Evolutionary conservation across 2,329 filamentous ascomycete genomes (phyloP), one percentile per base, ranked within the genome.

Genomic region (Verticillium isaacii): DNA sequence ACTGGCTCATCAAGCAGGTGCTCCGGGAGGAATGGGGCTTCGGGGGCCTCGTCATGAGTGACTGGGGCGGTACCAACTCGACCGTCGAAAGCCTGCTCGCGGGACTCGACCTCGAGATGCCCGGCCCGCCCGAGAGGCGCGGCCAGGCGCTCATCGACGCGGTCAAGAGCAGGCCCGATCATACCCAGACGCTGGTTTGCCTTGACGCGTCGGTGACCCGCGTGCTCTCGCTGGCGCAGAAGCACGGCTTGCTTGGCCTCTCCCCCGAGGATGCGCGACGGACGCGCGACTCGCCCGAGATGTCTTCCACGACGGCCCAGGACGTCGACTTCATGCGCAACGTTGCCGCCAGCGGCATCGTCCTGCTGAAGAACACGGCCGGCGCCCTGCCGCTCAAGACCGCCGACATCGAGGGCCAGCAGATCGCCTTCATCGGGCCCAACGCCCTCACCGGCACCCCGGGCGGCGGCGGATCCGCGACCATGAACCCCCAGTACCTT

Each of bases 1-100:
- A 71, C 1, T 71, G 70, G 62, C 68, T 80, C 2, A 66, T 80
- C 1, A 66, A 74, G 12, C 70, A 74, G 36, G 73, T 80, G 11
- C 68, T 80, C 19, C 73, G 79, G 36, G 72, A 71, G 1, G 75
- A 80, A 59, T 82, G 80, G 79, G 74, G 74, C 0, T 82, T 73
- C 68, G 69, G 79, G 4, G 79, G 79, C 0, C 66, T 79, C 8
- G 71, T 80, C 6, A 80, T 82, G 74, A 80, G 77, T 65, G 80
- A 82, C 65, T 82, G 80, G 79, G 77, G 69, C 55, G 72, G 72
- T 5, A 74, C 70, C 0, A 72, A 74, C 65, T 74, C 70, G 25
- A 73, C 72, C 7, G 68, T 72, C 29, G 68, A 71, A 15, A 69
- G 72, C 0, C 66, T 77, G n/a, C 70, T 71, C 7, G 67, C 69